phyloP scores from a whole-genome alignment of 345 rosid genomes.

The Aquilaria malaccensis region DNA sequence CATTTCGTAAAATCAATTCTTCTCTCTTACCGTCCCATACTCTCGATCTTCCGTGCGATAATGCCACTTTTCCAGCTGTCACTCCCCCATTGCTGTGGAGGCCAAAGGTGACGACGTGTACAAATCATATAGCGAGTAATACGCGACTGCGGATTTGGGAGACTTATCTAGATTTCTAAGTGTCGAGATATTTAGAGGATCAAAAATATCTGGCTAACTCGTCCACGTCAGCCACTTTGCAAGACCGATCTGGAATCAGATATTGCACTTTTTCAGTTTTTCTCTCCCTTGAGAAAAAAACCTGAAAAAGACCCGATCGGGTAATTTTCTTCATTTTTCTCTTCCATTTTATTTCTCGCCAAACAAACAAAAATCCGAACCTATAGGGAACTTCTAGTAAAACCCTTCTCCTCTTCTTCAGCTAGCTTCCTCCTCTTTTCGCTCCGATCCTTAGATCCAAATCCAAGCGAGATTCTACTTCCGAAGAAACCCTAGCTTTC shows the following conservation, averaged over 20 bases:
- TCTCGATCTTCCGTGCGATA: neutral
- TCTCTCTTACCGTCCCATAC: neutral
- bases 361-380: conserved; percentile 25
- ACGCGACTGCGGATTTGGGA: conserved; percentile 1
- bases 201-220: conserved; percentile 62
- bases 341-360: conserved; percentile 10
- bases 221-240: conserved; percentile 66
- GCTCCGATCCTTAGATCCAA: neutral
- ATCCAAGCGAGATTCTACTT: neutral
- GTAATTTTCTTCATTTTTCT: neutral
- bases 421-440: conserved; percentile 8
- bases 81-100: neutral
- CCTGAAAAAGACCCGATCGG: neutral
- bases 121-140: conserved; percentile 5
- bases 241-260: conserved; percentile 53
- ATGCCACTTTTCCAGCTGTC: conserved; percentile 12
- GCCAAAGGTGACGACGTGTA: conserved; percentile 4
- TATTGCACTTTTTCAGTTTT: conserved; percentile 41
- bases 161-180: too few species aligned
- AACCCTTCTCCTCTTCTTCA: neutral
- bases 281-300: neutral
- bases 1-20: too few species aligned
- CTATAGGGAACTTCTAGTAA: conserved; percentile 17
- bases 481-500: neutral
- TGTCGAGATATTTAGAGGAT: conserved; percentile 49